Conservation (phyloP, 2,329 filamentous ascomycete species). For the Amesomyces nigricolor region DNA sequence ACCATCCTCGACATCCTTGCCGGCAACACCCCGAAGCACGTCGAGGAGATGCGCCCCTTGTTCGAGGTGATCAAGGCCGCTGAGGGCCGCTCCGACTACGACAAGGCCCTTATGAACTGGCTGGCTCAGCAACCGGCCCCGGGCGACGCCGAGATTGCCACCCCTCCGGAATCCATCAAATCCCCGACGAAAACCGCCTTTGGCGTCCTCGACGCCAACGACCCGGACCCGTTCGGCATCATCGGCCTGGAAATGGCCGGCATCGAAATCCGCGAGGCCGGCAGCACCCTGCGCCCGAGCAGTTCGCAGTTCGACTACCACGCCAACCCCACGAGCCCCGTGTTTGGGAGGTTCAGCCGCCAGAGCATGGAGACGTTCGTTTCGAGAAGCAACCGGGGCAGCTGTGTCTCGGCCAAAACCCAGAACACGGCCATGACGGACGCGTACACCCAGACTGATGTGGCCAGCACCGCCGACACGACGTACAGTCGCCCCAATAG, state of each 20-base stretch:
- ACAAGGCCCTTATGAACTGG: slow-evolving; percentile 59
- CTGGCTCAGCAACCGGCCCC: slow-evolving; percentile 65
- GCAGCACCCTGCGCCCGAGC: slow-evolving; percentile 63
- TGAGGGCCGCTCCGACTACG: slow-evolving; percentile 73
- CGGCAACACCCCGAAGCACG: slow-evolving; percentile 49
- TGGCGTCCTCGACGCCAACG: slow-evolving; percentile 70
- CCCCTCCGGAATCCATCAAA: slow-evolving; percentile 32
- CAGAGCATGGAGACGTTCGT: slow-evolving; percentile 63
- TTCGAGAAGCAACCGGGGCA: slow-evolving; percentile 61
- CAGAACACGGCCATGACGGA: slow-evolving; percentile 67
- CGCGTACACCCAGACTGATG: slow-evolving; percentile 58
- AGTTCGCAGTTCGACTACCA: slow-evolving; percentile 81
- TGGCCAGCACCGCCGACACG: slow-evolving; percentile 48
- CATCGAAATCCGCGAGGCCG: slow-evolving; percentile 85
- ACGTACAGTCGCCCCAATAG: slow-evolving; percentile 50
- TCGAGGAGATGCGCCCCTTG: slow-evolving; percentile 53
- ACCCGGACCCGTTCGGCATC: slow-evolving; percentile 89
- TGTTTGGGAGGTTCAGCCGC: slow-evolving; percentile 53
- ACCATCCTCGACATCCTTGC: slow-evolving; percentile 53
- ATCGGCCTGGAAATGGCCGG: slow-evolving; percentile 86
- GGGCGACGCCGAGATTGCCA: slow-evolving; percentile 60
- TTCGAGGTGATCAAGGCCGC: slow-evolving; percentile 83
- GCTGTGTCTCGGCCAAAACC: slow-evolving; percentile 67
- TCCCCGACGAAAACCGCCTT: slow-evolving; percentile 50
- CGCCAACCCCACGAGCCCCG: slow-evolving; percentile 68